Evolutionary conservation across 495 filamentous ascomycete genomes (phyloP).

Genomic region (Penicillium arizonense): DNA sequence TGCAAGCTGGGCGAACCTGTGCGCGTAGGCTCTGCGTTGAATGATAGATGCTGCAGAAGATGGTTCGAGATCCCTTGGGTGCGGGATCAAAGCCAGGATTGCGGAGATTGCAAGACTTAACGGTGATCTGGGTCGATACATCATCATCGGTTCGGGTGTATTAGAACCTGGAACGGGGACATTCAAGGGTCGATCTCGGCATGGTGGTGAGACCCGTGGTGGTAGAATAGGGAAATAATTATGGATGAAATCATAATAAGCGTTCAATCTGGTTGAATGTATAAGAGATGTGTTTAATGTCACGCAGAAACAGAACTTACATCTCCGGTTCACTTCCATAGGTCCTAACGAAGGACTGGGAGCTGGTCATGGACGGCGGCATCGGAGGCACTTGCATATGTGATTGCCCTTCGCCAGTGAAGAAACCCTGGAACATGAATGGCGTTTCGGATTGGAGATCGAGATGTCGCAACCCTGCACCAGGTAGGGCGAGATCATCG

Average conservation of each 20-base stretch:
- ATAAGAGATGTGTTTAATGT: conserved; percentile 14
- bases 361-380: conserved; percentile 27
- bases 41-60: conserved; percentile 41
- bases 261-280: conserved; percentile 45
- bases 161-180: conserved; percentile 40
- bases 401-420: conserved; percentile 24
- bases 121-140: conserved; percentile 50
- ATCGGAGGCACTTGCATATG: conserved; percentile 34
- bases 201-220: conserved; percentile 42
- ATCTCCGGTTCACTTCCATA: conserved; percentile 45
- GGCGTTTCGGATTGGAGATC: conserved; percentile 39
- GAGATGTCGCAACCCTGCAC: conserved; percentile 41
- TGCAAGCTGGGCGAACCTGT: conserved; percentile 54
- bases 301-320: conserved; percentile 19
- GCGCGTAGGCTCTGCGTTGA: conserved; percentile 52
- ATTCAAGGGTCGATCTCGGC: conserved; percentile 44
- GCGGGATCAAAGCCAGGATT: conserved; percentile 53
- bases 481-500: conserved; percentile 42
- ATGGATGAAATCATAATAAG: conserved; percentile 61
- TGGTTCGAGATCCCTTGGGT: conserved; percentile 49
- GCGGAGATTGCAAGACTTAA: conserved; percentile 56
- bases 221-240: conserved; percentile 59
- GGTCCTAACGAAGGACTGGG: conserved; percentile 34
- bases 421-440: conserved; percentile 38
- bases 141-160: conserved; percentile 38